Base-by-base conservation (phyloP, 192 early-diverging fungal species). In the Oehlia diaphana region DNA sequence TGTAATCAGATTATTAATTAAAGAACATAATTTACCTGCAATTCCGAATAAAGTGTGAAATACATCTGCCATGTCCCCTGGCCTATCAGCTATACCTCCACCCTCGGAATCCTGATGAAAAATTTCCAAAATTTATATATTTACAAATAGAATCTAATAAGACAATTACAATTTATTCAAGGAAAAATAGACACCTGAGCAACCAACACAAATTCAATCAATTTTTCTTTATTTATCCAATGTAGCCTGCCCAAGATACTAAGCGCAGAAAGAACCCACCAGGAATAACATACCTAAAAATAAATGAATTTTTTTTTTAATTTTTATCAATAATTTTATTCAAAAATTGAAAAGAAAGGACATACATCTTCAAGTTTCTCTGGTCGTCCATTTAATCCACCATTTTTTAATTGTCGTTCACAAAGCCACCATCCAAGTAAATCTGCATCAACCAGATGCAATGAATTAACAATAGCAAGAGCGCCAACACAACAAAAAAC, bases 1-100 rank as follows among this genome's bases (percentile, higher is more conserved):
- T 4, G 35, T 35, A 21, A 19, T 31, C 21, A 82, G 7, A 64
- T 10, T 16, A 47, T 76, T 39, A 37, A 47, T 76, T 39, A 37
- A 35, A 23, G 31, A 84, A 10, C 28, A 66, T 26, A 33, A 28
- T 14, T n/a, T 82, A 71, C 93, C 97, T 37, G 93, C 91, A 47
- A 99, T 85, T 33, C 97, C 97, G 92, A 99, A 99, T 21, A 96
- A 81, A 2, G 96, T 98, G 79, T 99, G 98, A 84, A 98, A 99
- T 2, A 99, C 97, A 82, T 99, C 98, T 0, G 94, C 90, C 74
- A 96, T 86, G 79, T 99, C 93, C 4, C 94, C 95, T 10, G 93
- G 92, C 33, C 98, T 89, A 86, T 99, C 98, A 2, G 97, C 91
- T 78, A 99, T 97, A 12, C 97, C 97, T 62, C 98, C 98, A 13